A percentile compares a stretch with the other conserved stretches of the same genome.
Conservation (phyloP, 2,329 filamentous ascomycete species). For the Xylariaceae sp. region DNA sequence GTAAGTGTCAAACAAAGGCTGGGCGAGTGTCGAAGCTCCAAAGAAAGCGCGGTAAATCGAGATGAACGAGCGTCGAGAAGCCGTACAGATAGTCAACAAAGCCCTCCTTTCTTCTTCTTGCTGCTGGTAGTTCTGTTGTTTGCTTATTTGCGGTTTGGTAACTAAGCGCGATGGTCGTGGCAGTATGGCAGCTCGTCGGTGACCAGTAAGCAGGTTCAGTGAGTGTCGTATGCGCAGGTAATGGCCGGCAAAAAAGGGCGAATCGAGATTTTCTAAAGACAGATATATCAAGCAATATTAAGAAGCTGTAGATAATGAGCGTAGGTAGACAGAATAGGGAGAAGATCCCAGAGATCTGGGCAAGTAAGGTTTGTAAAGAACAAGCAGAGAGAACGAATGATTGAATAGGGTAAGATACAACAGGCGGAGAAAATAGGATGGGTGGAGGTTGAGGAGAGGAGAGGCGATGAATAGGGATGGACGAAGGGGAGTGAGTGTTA, state of each 20-base stretch:
- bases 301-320: conserved; percentile 35
- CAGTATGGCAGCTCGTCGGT: conserved; percentile 11
- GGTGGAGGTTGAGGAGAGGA: conserved; percentile 31
- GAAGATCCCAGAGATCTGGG: conserved; percentile 23
- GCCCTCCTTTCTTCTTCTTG: conserved; percentile 15
- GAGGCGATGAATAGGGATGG: conserved; percentile 30
- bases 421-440: conserved; percentile 12
- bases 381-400: conserved; percentile 27
- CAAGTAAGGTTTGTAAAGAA: conserved; percentile 20
- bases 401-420: conserved; percentile 35
- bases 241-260: conserved; percentile 18
- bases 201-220: conserved; percentile 5
- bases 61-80: conserved; percentile 32
- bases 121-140: conserved; percentile 2
- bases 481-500: conserved; percentile 22
- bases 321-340: conserved; percentile 30
- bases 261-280: conserved; percentile 22
- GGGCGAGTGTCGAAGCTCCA: conserved; percentile 25
- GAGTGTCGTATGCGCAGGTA: conserved; percentile 14
- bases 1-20: conserved; percentile 32
- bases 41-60: conserved; percentile 31
- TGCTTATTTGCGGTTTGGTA: conserved; percentile 6
- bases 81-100: conserved; percentile 27
- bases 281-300: conserved; percentile 32
- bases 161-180: conserved; percentile 6